Base-by-base conservation (phyloP, 768 basidiomycete species). In the Amanita fuliginea region DNA sequence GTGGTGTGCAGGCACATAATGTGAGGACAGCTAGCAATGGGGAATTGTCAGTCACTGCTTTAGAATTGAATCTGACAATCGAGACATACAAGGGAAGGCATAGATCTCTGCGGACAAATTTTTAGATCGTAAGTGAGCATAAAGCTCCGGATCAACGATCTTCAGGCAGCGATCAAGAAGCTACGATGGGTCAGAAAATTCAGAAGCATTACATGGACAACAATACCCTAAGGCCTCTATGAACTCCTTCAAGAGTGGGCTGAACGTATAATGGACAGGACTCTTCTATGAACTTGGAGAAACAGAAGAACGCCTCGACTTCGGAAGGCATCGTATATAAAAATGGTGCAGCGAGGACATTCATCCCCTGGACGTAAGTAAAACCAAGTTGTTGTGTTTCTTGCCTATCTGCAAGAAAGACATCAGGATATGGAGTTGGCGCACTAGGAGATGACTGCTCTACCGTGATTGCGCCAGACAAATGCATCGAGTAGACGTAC, bases 301-400 rank as follows among this genome's bases (percentile, higher is more conserved):
- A 98, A 66, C 91, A 96, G 54, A 84, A 93, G 65, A 97, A 99
- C 1, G 96, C 96, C 64, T 99, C 96, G n/a, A 98, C 67, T 64
- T 99, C 92, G 8, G 92, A 92, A 5, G 96, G 94, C 81, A 98
- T 88, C 9, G 88, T 91, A 61, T 96, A 99, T 24, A 99, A 75
- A 65, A 98, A 99, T 0, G 96, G 96, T 2, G 96, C 96, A 18
- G 94, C 92, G 32, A 99, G 81, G 42, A 98, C 96, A 62, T 99
- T 99, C 92, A 96, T 97, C 26, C 96, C 96, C 67, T 99, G 95
- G 7, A 99, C 94, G 59, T 98, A 99, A 26, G 89, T 92, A 65
- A 97, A 96, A 7, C 80, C 88, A 36, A 90, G 75, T 51, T 81
- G 81, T n/a, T 86, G 78, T 0, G 70, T 72, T 58, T 89, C 86